Conservation (phyloP, 2,329 filamentous ascomycete genomes). For the Myriosclerotinia curreyana region DNA sequence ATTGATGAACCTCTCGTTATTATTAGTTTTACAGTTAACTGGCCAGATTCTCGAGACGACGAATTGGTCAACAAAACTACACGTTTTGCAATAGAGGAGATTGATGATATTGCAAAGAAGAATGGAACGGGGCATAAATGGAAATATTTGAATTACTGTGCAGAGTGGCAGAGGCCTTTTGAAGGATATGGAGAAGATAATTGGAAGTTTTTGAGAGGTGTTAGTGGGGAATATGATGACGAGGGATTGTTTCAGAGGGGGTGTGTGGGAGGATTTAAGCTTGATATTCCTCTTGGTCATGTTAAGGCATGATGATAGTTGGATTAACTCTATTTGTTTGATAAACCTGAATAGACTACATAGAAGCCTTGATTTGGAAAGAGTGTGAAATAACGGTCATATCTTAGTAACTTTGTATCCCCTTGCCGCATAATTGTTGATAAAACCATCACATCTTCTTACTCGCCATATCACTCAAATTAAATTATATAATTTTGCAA, state of each 20-base stretch:
- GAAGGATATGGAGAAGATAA: conserved; percentile 37
- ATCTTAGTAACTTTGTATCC: no score
- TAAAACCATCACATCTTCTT: no score
- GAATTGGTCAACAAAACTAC: conserved; percentile 35
- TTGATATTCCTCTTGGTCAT: background rate
- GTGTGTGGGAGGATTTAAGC: conserved; percentile 21
- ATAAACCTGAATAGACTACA: no score
- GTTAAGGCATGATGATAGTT: no score
- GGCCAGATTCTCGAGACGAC: conserved; percentile 37
- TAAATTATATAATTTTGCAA: no score
- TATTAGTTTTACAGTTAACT: conserved; percentile 41
- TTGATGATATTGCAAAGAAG: conserved; percentile 37
- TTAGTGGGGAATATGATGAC: conserved; percentile 21
- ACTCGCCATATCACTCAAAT: no score
- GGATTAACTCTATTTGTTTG: no score
- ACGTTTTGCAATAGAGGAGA: conserved; percentile 36
- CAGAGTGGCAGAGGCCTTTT: conserved; percentile 36
- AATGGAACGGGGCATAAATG: conserved; percentile 32
- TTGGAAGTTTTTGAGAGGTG: conserved; percentile 22
- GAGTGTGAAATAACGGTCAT: no score
- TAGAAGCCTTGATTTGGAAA: no score
- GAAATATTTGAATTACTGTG: conserved; percentile 39
- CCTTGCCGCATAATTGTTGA: no score
- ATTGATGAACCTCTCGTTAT: conserved; percentile 37
- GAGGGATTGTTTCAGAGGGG: conserved; percentile 23